Evolutionary conservation across 768 basidiomycete genomes (phyloP).

Genomic region (Daedalea quercina): DNA sequence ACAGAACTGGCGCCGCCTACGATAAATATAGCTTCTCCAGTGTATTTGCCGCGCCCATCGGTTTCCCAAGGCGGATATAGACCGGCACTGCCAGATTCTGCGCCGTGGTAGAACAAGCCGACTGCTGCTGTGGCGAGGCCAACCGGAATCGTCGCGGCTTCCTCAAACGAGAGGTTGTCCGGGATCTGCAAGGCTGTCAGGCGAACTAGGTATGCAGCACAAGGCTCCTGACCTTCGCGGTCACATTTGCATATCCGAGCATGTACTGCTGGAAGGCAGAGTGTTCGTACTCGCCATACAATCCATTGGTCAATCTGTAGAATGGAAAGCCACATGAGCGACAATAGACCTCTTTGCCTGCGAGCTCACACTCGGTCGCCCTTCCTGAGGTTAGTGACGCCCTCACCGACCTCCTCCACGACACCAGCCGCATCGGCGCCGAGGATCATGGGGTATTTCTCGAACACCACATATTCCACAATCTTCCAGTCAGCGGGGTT

Average conservation of each 20-base stretch:
- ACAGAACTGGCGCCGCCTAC: conserved; percentile 21
- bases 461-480: conserved; percentile 13
- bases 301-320: no score
- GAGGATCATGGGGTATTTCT: conserved; percentile 15
- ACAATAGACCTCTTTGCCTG: neutral
- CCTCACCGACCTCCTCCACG: conserved; percentile 26
- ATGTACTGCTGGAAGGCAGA: conserved; percentile 20
- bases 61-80: conserved; percentile 17
- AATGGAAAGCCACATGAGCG: neutral
- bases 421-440: conserved; percentile 17
- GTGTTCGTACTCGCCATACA: no score
- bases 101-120: conserved; percentile 5
- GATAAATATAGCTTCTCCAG: conserved; percentile 17
- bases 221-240: conserved; percentile 14
- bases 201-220: no score
- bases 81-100: neutral
- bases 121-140: conserved; percentile 6
- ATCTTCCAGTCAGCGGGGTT: conserved; percentile 31
- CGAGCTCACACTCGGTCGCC: conserved; percentile 27
- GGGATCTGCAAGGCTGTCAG: conserved; percentile 9
- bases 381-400: conserved; percentile 24
- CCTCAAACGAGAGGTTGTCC: conserved; percentile 6
- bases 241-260: conserved; percentile 18
- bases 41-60: conserved; percentile 14
- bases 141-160: conserved; percentile 6